Base-by-base conservation (phyloP, 1,139 yeast genomes). In the Hanseniaspora gamundiae region DNA sequence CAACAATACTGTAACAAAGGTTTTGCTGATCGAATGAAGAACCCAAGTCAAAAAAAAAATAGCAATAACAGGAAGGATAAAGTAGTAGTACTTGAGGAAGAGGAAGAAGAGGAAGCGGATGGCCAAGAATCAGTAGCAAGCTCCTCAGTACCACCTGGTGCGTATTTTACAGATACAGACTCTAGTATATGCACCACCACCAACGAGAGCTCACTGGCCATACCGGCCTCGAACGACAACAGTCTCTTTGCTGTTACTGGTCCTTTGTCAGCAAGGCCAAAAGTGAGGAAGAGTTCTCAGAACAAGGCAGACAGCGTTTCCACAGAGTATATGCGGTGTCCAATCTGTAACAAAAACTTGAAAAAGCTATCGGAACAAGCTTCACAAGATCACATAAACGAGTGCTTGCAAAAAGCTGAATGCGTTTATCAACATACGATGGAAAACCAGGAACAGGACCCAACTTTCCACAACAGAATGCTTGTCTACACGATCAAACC, bases 361-460 rank as follows among this genome's bases (percentile, higher is more conserved):
- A 48, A 57, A 38, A 51, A 50, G 10, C 45, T 60, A 17, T 49
- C 65, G 1, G 81, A 76, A 42, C 54, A 52, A 1, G 75, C 69
- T 41, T 74, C 75, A 45, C 91, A 81, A 52, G 59, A 60, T 1
- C 97, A 88, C 60, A 76, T 91, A 17, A 76, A 72, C 50, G 67
- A 68, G 10, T 91, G 97, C 59, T 62, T 91, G 16, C 68, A 68
- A 17, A 69, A 69, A 35, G 81, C 80, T 42, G 88, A 84, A 54
- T 79, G 79, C 24, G 50, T 59, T 66, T 77, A 47, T 74, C 82
- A 28, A 71, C 82, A 35, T 80, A 85, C 31, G 20, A 31, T 17
- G 6, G 35, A 41, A 21, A 33, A 33, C 4, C 38, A 21, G n/a
- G 22, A 14, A 7, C 9, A 16, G 3, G 19, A 21, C 8, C 3